These are phyloP conservation scores for Sphenostylis stenocarpa DNA, from an alignment of 306 rosid genomes.

Conservation along the genomic window DNA sequence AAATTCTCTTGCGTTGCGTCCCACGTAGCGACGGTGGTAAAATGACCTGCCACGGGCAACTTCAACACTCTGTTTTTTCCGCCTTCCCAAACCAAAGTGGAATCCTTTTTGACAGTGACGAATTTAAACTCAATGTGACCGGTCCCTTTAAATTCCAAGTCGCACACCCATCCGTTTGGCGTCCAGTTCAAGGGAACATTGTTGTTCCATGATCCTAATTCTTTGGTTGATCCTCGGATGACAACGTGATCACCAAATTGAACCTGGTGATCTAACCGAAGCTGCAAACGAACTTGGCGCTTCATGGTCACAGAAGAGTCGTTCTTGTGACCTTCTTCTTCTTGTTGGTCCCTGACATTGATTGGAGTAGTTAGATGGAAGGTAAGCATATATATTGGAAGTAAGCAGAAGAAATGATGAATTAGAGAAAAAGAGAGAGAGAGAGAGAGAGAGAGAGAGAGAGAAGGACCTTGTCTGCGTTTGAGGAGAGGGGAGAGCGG, in stretches of 20 bases:
- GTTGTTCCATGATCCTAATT: constrained; percentile 83
- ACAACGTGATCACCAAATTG: constrained; percentile 74
- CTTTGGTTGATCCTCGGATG: constrained; percentile 70
- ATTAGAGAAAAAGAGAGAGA: background rate
- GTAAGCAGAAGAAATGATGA: background rate
- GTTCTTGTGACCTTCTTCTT: constrained; percentile 33
- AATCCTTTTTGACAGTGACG: constrained; percentile 41
- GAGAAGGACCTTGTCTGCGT: constrained; percentile 11
- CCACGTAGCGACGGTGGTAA: constrained; percentile 67
- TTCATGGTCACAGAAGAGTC: background rate
- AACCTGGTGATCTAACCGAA: constrained; percentile 81
- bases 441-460: background rate
- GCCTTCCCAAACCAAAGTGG: constrained; percentile 64
- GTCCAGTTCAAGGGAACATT: constrained; percentile 69
- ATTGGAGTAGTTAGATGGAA: background rate
- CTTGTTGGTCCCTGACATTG: background rate
- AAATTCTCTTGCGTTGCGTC: constrained; percentile 48
- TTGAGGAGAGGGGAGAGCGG: constrained; percentile 34
- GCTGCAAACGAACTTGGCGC: constrained; percentile 50
- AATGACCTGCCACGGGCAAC: constrained; percentile 57
- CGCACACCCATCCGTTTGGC: constrained; percentile 74
- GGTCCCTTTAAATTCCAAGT: constrained; percentile 49
- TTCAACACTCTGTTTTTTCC: constrained; percentile 69
- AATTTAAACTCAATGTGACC: constrained; percentile 66
- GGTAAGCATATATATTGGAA: background rate